These are phyloP conservation scores for Mycosarcoma maydis DNA, from an alignment of 1,284 basidiomycete species.

Conservation along the genomic window DNA sequence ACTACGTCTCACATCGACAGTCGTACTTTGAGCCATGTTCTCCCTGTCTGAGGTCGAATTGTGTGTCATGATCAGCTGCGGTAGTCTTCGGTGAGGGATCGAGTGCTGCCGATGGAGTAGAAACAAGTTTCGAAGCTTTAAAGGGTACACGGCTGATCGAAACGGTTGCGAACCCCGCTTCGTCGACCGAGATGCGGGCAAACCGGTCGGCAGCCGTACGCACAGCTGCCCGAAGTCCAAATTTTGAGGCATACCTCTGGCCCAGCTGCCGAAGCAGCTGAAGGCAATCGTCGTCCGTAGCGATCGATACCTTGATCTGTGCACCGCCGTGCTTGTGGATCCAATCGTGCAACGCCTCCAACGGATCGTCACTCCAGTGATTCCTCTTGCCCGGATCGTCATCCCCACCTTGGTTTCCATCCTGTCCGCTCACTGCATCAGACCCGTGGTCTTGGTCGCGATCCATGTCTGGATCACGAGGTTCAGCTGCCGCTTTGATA, in stretches of 20 bases:
- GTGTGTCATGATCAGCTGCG: background rate
- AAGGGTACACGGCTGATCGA: conserved; percentile 1
- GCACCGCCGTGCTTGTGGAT: conserved; percentile 22
- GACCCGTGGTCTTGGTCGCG: conserved; percentile 3
- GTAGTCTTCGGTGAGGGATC: background rate
- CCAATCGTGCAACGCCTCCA: conserved; percentile 41
- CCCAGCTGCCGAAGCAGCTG: conserved; percentile 24
- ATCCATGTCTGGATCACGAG: conserved; percentile 35
- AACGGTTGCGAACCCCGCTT: conserved; percentile 20
- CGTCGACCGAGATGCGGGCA: conserved; percentile 18
- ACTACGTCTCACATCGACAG: conserved; percentile 9
- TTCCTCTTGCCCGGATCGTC: background rate
- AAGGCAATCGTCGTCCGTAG: conserved; percentile 45
- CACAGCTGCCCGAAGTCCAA: conserved; percentile 18
- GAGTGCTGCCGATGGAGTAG: background rate
- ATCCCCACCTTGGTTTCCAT: background rate
- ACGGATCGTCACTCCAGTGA: conserved; percentile 33
- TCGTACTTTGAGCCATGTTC: conserved; percentile 8
- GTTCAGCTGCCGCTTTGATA: conserved; percentile 38
- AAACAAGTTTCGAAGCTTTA: background rate
- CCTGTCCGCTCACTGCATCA: conserved; percentile 7
- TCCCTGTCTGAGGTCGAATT: conserved; percentile 4
- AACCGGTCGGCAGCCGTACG: conserved; percentile 28
- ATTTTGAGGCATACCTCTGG: background rate
- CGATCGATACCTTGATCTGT: conserved; percentile 30